Percentiles rank a stretch among this genome's conserved stretches.
These are phyloP conservation scores for Cryptosporidium sp. DNA, from an alignment of 169 alveolate genomes.

Conservation along the genomic window DNA sequence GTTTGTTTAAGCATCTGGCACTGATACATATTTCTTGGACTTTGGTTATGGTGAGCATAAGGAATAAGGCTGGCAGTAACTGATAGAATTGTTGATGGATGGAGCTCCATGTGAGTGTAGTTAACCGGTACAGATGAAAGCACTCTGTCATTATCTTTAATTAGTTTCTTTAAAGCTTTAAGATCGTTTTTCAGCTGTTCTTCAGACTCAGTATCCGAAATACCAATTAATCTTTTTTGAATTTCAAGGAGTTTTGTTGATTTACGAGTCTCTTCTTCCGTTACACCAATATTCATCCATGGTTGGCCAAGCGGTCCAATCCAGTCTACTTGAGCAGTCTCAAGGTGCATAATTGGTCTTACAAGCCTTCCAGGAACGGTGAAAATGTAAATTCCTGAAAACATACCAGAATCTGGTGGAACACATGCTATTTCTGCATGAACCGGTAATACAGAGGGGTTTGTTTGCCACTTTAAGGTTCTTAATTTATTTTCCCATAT, in stretches of 20 bases:
- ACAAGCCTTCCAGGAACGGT: conserved; percentile 97
- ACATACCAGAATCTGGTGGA: conserved; percentile 85
- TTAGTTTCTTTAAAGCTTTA: conserved; percentile 37
- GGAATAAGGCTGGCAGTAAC: conserved; percentile 97
- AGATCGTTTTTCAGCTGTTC: conserved; percentile 11
- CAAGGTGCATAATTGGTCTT: conserved; percentile 95
- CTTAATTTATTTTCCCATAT: conserved; percentile 82
- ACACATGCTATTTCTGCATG: conserved; percentile 89
- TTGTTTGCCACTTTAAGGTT: conserved; percentile 81
- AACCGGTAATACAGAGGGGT: conserved; percentile 80
- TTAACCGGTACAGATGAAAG: conserved; percentile 85
- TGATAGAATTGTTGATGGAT: conserved; percentile 95
- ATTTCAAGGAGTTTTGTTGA: conserved; percentile 37
- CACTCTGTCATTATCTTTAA: conserved; percentile 70
- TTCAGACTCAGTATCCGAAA: background rate
- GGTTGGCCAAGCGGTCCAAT: conserved; percentile 97
- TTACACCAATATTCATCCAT: conserved; percentile 88
- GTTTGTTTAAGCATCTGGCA: conserved; percentile 99
- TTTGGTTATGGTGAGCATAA: conserved; percentile 98
- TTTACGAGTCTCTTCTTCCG: conserved; percentile 63
- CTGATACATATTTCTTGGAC: conserved; percentile 99
- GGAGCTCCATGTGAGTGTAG: conserved; percentile 95
- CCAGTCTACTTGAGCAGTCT: conserved; percentile 92
- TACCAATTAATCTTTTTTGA: conserved; percentile 50
- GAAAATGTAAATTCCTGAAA: conserved; percentile 93